Percentiles rank a stretch among this genome's conserved stretches.
phyloP scores from a whole-genome alignment of 139 green algal species.

The Chlamydomonas incerta region DNA sequence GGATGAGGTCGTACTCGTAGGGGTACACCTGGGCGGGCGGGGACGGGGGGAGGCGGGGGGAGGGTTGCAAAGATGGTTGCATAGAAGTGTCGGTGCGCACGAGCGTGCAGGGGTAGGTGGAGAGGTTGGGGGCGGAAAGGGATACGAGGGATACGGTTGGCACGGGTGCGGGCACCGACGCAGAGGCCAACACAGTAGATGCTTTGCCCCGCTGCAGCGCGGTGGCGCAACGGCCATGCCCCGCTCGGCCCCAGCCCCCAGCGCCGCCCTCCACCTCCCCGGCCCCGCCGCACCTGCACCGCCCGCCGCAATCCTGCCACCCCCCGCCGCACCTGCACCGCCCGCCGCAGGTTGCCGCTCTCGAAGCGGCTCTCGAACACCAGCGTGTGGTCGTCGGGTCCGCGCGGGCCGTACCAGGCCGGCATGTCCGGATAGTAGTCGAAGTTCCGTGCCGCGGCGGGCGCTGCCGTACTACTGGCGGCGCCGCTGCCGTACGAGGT shows the following conservation, averaged over 20 bases:
- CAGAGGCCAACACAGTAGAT: too few relatives aligned
- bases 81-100: neutral
- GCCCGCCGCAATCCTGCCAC: too few relatives aligned
- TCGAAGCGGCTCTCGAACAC: slow-evolving; percentile 84
- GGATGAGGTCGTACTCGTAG: slow-evolving; percentile 82
- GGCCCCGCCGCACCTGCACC: too few relatives aligned
- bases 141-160: too few relatives aligned
- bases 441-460: neutral
- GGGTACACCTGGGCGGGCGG: slow-evolving; percentile 59
- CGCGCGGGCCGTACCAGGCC: slow-evolving; percentile 32
- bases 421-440: slow-evolving; percentile 35
- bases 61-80: too few relatives aligned
- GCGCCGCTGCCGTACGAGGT: neutral
- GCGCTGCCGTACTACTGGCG: neutral
- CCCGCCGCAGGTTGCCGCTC: slow-evolving; percentile 77
- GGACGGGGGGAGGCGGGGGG: neutral
- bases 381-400: slow-evolving; percentile 60
- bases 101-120: too few relatives aligned
- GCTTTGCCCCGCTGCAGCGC: too few relatives aligned
- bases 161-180: too few relatives aligned
- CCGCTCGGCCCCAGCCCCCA: too few relatives aligned
- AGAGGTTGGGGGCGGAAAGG: too few relatives aligned
- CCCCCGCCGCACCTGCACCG: slow-evolving; percentile 57
- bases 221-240: too few relatives aligned
- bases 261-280: too few relatives aligned